Evolutionary conservation across 805 yeast species (phyloP).

Genomic region (Ogataea salicorniae): DNA sequence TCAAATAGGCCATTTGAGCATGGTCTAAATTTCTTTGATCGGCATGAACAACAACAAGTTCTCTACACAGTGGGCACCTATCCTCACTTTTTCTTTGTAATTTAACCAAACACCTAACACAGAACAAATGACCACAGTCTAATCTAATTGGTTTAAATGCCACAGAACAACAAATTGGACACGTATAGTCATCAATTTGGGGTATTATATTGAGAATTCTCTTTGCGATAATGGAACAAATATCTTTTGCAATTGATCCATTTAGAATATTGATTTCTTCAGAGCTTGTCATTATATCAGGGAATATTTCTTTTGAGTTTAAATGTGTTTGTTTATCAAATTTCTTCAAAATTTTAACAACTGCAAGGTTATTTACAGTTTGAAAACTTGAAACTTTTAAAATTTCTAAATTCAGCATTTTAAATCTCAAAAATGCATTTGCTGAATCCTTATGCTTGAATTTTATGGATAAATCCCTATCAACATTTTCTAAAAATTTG

Average conservation of each 20-base stretch:
- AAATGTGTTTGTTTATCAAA: slow-evolving; percentile 69
- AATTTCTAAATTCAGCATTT: slow-evolving; percentile 48
- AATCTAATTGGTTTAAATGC: slow-evolving; percentile 70
- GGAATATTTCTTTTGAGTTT: slow-evolving; percentile 41
- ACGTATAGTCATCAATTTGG: slow-evolving; percentile 68
- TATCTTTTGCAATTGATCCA: slow-evolving; percentile 44
- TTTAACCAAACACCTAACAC: slow-evolving; percentile 67
- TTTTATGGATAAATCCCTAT: slow-evolving; percentile 31
- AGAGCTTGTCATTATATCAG: slow-evolving; percentile 25
- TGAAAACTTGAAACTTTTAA: slow-evolving; percentile 57
- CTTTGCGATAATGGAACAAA: slow-evolving; percentile 51
- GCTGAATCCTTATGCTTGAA: slow-evolving; percentile 45
- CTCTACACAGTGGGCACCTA: slow-evolving; percentile 66
- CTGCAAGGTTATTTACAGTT: slow-evolving; percentile 56
- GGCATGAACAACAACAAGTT: slow-evolving; percentile 49
- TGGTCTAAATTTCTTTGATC: slow-evolving; percentile 56
- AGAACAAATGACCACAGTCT: slow-evolving; percentile 62
- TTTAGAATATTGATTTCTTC: slow-evolving; percentile 18
- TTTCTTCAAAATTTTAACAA: slow-evolving; percentile 64
- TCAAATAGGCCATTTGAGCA: slow-evolving; percentile 47
- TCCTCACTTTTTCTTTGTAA: slow-evolving; percentile 53
- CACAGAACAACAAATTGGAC: slow-evolving; percentile 66
- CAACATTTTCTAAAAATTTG: slow-evolving; percentile 37
- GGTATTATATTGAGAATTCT: slow-evolving; percentile 56
- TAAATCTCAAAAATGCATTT: slow-evolving; percentile 44